A percentile compares a stretch with the other conserved stretches of the same genome.
phyloP scores from a whole-genome alignment of 2,329 filamentous ascomycete genomes.

The Ambrosiella cleistominuta region DNA sequence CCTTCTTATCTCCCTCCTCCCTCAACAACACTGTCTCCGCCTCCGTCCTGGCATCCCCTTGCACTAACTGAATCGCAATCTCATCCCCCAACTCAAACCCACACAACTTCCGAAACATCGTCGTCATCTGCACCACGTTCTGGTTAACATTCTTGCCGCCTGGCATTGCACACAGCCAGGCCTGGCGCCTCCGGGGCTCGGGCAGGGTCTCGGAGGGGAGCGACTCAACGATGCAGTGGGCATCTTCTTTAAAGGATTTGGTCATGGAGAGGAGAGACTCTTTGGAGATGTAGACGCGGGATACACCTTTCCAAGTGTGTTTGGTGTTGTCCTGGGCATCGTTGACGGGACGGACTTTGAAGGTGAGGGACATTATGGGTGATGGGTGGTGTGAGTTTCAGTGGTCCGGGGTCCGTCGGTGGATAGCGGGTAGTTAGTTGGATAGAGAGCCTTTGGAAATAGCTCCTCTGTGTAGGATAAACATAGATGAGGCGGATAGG shows the following conservation, averaged over 20 bases:
- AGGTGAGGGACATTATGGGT: constrained; percentile 20
- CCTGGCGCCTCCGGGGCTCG: constrained; percentile 23
- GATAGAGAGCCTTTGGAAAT: too few relatives aligned
- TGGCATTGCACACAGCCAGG: constrained; percentile 32
- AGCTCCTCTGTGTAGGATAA: too few relatives aligned
- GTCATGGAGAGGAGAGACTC: constrained; percentile 29
- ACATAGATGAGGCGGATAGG: too few relatives aligned
- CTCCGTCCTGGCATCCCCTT: constrained; percentile 28
- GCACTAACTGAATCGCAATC: constrained; percentile 39
- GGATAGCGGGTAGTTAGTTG: too few relatives aligned
- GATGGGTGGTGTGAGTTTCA: not conserved
- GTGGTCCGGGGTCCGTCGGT: not conserved
- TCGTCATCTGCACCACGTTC: constrained; percentile 54
- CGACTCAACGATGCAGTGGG: constrained; percentile 24
- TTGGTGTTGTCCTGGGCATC: constrained; percentile 27
- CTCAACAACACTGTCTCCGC: constrained; percentile 41
- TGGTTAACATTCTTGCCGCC: constrained; percentile 43
- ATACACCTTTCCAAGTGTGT: constrained; percentile 24
- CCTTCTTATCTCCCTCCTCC: constrained; percentile 29
- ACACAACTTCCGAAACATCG: constrained; percentile 54
- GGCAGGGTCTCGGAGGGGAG: constrained; percentile 9
- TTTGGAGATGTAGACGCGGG: constrained; percentile 30
- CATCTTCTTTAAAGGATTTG: constrained; percentile 26
- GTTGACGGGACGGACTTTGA: constrained; percentile 26
- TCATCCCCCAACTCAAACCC: constrained; percentile 56